Evolutionary conservation across 2,329 filamentous ascomycete species (phyloP).

Genomic region (Byssothecium circinans): DNA sequence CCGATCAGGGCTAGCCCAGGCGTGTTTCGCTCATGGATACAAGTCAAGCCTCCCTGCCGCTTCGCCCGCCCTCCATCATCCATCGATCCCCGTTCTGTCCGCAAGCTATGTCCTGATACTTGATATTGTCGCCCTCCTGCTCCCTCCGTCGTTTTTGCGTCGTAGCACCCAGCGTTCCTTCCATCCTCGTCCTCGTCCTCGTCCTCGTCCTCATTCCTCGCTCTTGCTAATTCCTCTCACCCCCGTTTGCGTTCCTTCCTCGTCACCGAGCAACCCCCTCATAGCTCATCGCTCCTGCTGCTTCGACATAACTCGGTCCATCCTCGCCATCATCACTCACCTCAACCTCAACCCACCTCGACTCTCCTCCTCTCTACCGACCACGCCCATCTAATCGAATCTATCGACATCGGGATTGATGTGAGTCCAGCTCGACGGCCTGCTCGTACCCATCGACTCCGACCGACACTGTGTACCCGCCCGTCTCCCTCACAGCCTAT

Average conservation of each 20-base stretch:
- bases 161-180: conserved; percentile 30
- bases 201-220: conserved; percentile 9
- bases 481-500: conserved; percentile 21
- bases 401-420: conserved; percentile 28
- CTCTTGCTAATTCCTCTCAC: conserved; percentile 26
- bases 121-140: conserved; percentile 10
- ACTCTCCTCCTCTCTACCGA: conserved; percentile 7
- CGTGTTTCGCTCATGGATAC: conserved; percentile 2
- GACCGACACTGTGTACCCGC: conserved; percentile 18
- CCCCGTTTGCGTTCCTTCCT: conserved; percentile 27
- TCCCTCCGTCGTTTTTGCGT: conserved; percentile 23
- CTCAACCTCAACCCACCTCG: conserved; percentile 22
- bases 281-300: conserved; percentile 9
- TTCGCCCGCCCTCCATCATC: conserved; percentile 3
- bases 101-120: conserved; percentile 1
- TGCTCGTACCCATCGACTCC: conserved; percentile 29
- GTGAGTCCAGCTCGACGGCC: conserved; percentile 37
- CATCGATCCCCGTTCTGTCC: conserved; percentile 1
- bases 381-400: conserved; percentile 34
- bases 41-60: background rate
- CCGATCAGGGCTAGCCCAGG: background rate
- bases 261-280: background rate
- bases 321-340: conserved; percentile 15
- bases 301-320: conserved; percentile 13
- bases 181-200: too few relatives aligned